Conservation (phyloP, 2,329 filamentous ascomycete genomes). For the Neurospora sp. region DNA sequence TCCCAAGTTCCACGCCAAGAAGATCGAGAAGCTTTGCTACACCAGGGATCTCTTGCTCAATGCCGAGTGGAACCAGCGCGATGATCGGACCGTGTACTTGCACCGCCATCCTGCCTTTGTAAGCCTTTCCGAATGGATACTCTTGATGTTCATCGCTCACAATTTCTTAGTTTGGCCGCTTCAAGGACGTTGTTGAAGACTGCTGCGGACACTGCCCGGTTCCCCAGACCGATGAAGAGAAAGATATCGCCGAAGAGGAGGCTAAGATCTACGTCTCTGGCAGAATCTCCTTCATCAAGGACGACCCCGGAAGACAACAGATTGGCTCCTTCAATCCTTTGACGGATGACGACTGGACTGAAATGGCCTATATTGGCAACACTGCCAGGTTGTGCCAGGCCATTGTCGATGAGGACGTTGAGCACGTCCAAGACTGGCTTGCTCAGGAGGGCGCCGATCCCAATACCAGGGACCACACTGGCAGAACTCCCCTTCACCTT, state of each 20-base stretch:
- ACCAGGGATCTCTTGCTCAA: slow-evolving; percentile 75
- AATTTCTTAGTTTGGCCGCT: slow-evolving; percentile 49
- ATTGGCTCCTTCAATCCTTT: slow-evolving; percentile 68
- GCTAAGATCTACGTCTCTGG: slow-evolving; percentile 69
- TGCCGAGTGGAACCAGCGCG: slow-evolving; percentile 74
- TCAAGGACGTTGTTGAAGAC: slow-evolving; percentile 65
- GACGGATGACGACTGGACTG: slow-evolving; percentile 76
- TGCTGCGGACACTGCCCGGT: slow-evolving; percentile 74
- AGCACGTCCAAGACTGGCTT: slow-evolving; percentile 62
- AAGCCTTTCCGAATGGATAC: not conserved
- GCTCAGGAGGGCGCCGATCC: slow-evolving; percentile 58
- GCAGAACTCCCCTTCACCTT: slow-evolving; percentile 69
- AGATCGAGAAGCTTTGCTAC: slow-evolving; percentile 75
- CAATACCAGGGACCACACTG: slow-evolving; percentile 68
- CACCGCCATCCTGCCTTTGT: slow-evolving; percentile 75
- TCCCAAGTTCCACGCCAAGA: slow-evolving; percentile 49
- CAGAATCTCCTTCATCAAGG: slow-evolving; percentile 62
- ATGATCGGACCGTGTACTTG: slow-evolving; percentile 65
- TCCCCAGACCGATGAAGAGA: slow-evolving; percentile 60
- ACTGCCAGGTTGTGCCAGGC: slow-evolving; percentile 70
- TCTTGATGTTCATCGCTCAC: not conserved
- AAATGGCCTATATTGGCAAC: slow-evolving; percentile 82
- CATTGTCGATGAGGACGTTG: slow-evolving; percentile 64
- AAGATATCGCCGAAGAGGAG: slow-evolving; percentile 61
- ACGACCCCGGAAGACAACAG: slow-evolving; percentile 66